Percentiles rank a stretch among this genome's conserved stretches.
These are phyloP conservation scores for Cystofilobasidium bisporidii DNA, from an alignment of 768 basidiomycete genomes.

Conservation along the genomic window DNA sequence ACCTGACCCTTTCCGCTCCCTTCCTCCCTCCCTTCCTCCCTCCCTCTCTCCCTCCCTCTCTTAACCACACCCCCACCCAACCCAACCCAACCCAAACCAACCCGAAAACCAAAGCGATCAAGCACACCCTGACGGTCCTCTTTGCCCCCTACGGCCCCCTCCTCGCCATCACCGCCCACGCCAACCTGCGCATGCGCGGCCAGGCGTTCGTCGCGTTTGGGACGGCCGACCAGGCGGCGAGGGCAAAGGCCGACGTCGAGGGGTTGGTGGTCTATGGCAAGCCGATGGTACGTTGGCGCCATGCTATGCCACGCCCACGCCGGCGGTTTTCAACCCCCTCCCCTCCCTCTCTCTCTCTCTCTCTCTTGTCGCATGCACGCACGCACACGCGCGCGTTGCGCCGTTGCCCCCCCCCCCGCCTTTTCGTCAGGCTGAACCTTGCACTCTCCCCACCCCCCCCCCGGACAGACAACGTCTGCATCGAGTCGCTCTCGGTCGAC, in stretches of 20 bases:
- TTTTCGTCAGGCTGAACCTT: too few species aligned
- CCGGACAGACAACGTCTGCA: conserved; percentile 92
- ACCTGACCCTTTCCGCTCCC: neutral
- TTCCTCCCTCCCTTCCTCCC: neutral
- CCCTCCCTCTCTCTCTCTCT: too few species aligned
- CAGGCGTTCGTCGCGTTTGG: conserved; percentile 95
- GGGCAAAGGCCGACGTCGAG: conserved; percentile 84
- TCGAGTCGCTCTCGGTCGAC: conserved; percentile 95
- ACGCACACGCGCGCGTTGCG: too few species aligned
- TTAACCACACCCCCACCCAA: too few species aligned
- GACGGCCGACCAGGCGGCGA: conserved; percentile 67
- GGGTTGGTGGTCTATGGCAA: conserved; percentile 93
- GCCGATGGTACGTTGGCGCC: conserved; percentile 62
- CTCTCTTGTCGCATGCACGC: too few species aligned
- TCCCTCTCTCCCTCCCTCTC: too few species aligned
- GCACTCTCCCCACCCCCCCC: neutral
- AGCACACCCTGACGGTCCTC: conserved; percentile 71
- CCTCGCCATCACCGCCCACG: conserved; percentile 87
- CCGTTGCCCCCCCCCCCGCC: too few species aligned
- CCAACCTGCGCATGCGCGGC: conserved; percentile 91
- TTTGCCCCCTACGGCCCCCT: conserved; percentile 92
- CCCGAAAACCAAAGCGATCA: conserved; percentile 75
- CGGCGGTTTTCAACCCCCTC: too few species aligned
- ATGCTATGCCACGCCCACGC: too few species aligned
- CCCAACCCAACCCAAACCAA: too few species aligned